Evolutionary conservation across 192 early-diverging fungal genomes (phyloP).

Genomic region (Piromyces finnis): DNA sequence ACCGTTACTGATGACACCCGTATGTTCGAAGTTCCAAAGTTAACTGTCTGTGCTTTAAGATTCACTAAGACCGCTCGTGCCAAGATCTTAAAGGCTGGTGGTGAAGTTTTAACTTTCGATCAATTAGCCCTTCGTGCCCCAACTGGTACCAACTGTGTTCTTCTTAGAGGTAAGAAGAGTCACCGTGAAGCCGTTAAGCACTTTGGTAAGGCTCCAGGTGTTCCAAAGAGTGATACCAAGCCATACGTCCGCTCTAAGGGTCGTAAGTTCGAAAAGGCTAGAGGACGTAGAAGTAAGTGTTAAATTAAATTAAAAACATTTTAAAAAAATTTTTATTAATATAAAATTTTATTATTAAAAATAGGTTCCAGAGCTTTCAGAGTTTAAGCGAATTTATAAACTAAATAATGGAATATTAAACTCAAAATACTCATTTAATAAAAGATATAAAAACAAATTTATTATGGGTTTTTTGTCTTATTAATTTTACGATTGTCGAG

Average conservation of each 20-base stretch:
- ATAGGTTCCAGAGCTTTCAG: not conserved
- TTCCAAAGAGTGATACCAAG: constrained; percentile 22
- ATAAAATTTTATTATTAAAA: not conserved
- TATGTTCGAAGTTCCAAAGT: constrained; percentile 79
- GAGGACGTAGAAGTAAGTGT: constrained; percentile 66
- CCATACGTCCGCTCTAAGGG: constrained; percentile 98
- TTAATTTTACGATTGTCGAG: too few species aligned
- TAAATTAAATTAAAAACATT: too few species aligned
- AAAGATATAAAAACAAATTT: not conserved
- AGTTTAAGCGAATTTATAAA: not conserved
- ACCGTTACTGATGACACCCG: constrained; percentile 95
- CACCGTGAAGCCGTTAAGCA: constrained; percentile 97
- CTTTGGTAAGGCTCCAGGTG: constrained; percentile 71
- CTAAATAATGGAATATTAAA: not conserved
- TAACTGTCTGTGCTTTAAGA: constrained; percentile 86
- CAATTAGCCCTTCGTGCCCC: constrained; percentile 98
- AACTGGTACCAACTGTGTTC: constrained; percentile 81
- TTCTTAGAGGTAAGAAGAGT: constrained; percentile 90
- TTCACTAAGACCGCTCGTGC: constrained; percentile 92
- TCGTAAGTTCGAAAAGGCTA: constrained; percentile 97
- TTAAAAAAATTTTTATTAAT: not conserved
- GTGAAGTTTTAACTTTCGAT: constrained; percentile 95
- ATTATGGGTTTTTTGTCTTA: too few species aligned
- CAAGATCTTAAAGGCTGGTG: constrained; percentile 95
- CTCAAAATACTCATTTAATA: not conserved